Base-by-base conservation (phyloP, 176 grass and related monocot genomes). In the Carex pumila region DNA sequence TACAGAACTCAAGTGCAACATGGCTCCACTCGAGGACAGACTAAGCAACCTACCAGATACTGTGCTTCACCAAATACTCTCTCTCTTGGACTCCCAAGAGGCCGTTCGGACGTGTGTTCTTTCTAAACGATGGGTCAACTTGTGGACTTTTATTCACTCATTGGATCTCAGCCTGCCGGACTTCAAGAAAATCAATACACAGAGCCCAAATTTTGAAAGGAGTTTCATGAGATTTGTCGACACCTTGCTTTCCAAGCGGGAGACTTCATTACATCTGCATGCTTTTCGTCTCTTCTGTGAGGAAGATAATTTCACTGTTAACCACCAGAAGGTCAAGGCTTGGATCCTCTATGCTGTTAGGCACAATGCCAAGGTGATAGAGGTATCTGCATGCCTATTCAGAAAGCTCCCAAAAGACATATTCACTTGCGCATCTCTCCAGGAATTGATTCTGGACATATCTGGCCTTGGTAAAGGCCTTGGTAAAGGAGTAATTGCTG, bases 41-140 rank as follows among this genome's bases (percentile, higher is more conserved):
- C 39, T 79, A 79, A 79, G 76, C 76, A 79, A 43, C 54, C 25
- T 79, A 12, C 25, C 13, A 0, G 47, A 79, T 57, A 3, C 50
- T 54, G 12, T 79, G 25, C 53, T 79, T 61, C 50, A 32, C 76
- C 76, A 18, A 53, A 79, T 79, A 22, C 22, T 79, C 50, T 79
- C 76, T 17, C 56, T 79, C 5, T n/a, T 79, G 76, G 56, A 79
- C 8, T 12, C 25, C 50, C 50, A 57, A 79, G 76, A 79, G 17
- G 76, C 49, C 1, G 76, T 79, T 18, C 29, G 31, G 22, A 79
- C 76, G 1, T 79, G 53, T 8, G 11, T 79, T 2, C 76, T 61
- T 8, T 79, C 50, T 37, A 79, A 79, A 79, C 50, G 76, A 60
- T 79, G 47, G 76, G 31, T 2, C 17, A 79, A 14, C 12, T 54